Percentiles rank a stretch among this genome's conserved stretches.
Evolutionary conservation across 106 monocot species (phyloP).

Genomic region (Dendrobium officinale): DNA sequence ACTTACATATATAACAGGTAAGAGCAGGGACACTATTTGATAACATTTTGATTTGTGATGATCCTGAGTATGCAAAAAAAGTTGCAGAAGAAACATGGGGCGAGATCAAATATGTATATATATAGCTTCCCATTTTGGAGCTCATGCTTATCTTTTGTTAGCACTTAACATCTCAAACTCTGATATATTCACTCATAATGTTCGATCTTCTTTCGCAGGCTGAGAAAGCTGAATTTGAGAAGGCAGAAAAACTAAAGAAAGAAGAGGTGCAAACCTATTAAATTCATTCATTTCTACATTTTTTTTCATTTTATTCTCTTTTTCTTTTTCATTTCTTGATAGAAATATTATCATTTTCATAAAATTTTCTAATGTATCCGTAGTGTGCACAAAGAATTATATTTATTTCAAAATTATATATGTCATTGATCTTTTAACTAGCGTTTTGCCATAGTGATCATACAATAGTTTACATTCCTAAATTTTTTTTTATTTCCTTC

Average conservation of each 20-base stretch:
- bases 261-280: constrained; percentile 7
- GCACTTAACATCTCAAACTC: not conserved
- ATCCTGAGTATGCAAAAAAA: constrained; percentile 72
- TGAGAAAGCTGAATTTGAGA: constrained; percentile 33
- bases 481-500: not conserved
- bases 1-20: constrained; percentile 32
- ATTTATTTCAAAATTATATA: no score
- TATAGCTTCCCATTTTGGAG: not conserved
- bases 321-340: not conserved
- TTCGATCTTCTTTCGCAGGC: constrained; percentile 28
- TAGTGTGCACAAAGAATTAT: not conserved
- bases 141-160: not conserved
- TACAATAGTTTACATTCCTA: no score
- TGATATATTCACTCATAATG: not conserved
- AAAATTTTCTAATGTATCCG: not conserved
- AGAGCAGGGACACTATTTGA: constrained; percentile 84
- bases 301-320: not conserved
- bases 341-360: not conserved
- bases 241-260: constrained; percentile 6
- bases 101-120: constrained; percentile 75
- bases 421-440: no score
- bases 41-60: constrained; percentile 67
- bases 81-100: constrained; percentile 84
- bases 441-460: no score
- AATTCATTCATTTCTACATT: not conserved